Percentiles rank a stretch among this genome's conserved stretches.
phyloP scores from a whole-genome alignment of 148 eudicot species.

The Oxyria digyna region DNA sequence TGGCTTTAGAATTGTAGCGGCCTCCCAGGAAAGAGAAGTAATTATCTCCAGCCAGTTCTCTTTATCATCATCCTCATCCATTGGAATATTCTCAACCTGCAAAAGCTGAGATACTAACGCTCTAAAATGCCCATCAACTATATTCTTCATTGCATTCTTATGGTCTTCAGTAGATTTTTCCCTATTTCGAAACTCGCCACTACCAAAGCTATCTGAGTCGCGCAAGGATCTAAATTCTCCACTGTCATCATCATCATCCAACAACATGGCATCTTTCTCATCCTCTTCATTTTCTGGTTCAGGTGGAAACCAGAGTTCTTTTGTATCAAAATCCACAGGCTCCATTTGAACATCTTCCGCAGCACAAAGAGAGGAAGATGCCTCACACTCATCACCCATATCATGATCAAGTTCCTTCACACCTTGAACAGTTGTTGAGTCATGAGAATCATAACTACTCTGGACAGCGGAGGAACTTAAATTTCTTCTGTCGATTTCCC shows the following conservation, averaged over 20 bases:
- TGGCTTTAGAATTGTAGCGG: slow-evolving; percentile 83
- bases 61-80: slow-evolving; percentile 49
- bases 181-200: slow-evolving; percentile 40
- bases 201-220: slow-evolving; percentile 62
- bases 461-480: slow-evolving; percentile 32
- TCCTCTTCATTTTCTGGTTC: slow-evolving; percentile 97
- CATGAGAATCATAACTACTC: slow-evolving; percentile 33
- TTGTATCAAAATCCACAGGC: slow-evolving; percentile 90
- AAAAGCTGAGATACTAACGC: slow-evolving; percentile 86
- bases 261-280: slow-evolving; percentile 43
- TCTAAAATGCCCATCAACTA: slow-evolving; percentile 91
- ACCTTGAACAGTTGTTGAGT: slow-evolving; percentile 28
- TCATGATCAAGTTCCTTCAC: slow-evolving; percentile 33
- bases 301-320: slow-evolving; percentile 97
- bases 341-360: slow-evolving; percentile 49
- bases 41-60: slow-evolving; percentile 94
- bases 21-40: slow-evolving; percentile 91
- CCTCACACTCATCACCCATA: slow-evolving; percentile 57
- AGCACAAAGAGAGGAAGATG: slow-evolving; percentile 50
- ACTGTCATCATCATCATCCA: slow-evolving; percentile 44
- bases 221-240: slow-evolving; percentile 70
- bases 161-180: slow-evolving; percentile 74
- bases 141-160: slow-evolving; percentile 65
- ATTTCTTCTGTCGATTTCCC: slow-evolving; percentile 37
- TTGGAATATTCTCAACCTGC: slow-evolving; percentile 78